phyloP scores from a whole-genome alignment of 2,329 filamentous ascomycete species.

The Graphiopsis chlorocephala region DNA sequence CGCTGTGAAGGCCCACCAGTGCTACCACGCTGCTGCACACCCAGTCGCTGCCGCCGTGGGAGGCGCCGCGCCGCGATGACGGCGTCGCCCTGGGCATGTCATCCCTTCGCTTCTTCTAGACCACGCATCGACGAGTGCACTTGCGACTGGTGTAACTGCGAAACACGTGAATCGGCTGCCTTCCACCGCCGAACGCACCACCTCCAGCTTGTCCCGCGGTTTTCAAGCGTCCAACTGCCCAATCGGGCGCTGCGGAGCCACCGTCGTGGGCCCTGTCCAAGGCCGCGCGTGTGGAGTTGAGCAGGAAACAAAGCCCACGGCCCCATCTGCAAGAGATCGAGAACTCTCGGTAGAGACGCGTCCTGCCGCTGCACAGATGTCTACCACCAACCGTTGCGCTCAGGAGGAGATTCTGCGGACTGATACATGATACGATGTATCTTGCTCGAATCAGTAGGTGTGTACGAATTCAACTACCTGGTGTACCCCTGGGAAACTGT shows the following conservation, averaged over 20 bases:
- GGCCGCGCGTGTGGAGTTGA: constrained; percentile 11
- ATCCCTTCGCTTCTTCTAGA: background rate
- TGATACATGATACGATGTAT: background rate
- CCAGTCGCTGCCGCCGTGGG: background rate
- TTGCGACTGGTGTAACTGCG: constrained; percentile 7
- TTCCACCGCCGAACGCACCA: background rate
- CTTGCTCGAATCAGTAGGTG: background rate
- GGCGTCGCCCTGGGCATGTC: background rate
- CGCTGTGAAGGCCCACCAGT: constrained; percentile 6
- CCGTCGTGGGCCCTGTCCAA: constrained; percentile 7
- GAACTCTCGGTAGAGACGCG: constrained; percentile 9
- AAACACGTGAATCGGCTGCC: background rate
- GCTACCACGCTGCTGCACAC: background rate
- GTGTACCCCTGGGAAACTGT: background rate
- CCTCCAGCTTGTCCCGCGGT: constrained; percentile 6
- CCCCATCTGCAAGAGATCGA: constrained; percentile 14
- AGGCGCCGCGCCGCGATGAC: constrained; percentile 9
- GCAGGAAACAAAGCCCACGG: background rate
- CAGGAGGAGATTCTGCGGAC: constrained; percentile 8
- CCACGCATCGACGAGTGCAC: constrained; percentile 1
- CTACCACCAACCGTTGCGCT: constrained; percentile 4
- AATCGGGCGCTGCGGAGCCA: background rate
- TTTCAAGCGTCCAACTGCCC: constrained; percentile 7
- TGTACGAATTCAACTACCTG: background rate
- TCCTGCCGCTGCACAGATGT: constrained; percentile 14